phyloP scores from a whole-genome alignment of 345 rosid genomes.

The Salix exigua region DNA sequence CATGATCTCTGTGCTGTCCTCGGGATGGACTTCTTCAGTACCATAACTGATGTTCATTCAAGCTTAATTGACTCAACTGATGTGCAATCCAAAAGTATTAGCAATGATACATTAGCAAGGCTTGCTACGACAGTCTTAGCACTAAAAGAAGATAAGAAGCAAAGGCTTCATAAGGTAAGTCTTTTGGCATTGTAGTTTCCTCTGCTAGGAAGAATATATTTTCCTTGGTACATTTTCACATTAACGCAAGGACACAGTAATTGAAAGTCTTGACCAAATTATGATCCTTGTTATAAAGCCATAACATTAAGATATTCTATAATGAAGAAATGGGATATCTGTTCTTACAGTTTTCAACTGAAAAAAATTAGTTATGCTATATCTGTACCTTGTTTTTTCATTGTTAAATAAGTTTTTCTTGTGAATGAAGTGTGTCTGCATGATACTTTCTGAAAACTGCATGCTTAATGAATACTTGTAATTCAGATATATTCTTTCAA shows the following conservation, averaged over 20 bases:
- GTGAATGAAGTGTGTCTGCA: too few species aligned
- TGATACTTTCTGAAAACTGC: not conserved
- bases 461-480: not conserved
- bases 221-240: not conserved
- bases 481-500: not conserved
- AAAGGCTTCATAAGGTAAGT: conserved; percentile 74
- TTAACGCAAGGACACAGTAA: not conserved
- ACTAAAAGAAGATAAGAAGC: conserved; percentile 83
- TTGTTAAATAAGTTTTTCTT: not conserved
- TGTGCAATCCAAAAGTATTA: conserved; percentile 78
- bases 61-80: conserved; percentile 72
- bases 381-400: not conserved
- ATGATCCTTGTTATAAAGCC: not conserved
- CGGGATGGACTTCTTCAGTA: conserved; percentile 78
- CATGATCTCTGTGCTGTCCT: conserved; percentile 92
- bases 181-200: not conserved
- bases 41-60: conserved; percentile 87
- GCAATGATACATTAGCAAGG: conserved; percentile 78
- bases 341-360: not conserved
- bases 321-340: not conserved
- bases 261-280: not conserved
- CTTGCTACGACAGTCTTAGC: conserved; percentile 74
- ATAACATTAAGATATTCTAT: not conserved
- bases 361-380: not conserved
- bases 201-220: not conserved